Base-by-base conservation (phyloP, 2,329 filamentous ascomycete species). In the Trichoderma asperellum region DNA sequence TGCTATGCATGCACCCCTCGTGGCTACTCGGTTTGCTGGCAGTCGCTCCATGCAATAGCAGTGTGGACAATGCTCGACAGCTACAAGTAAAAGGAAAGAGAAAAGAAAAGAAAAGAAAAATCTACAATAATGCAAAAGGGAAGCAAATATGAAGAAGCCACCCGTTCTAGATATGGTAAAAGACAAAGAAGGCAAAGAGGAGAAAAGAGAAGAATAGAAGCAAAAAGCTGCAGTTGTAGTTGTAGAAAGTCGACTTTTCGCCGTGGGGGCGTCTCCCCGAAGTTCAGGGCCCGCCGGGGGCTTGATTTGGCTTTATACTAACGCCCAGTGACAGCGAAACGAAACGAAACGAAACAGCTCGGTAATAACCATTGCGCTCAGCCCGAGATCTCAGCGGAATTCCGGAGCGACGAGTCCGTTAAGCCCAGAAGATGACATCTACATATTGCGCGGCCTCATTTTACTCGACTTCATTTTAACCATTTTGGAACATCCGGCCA, bases 1-100 rank as follows among this genome's bases (percentile, higher is more conserved):
- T 65, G 62, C 62, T 32, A 65, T 57, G 62, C 62, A 65, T 57
- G 62, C 62, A 65, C 62, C 52, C 61, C 62, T 63, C 60, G 32
- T 27, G 40, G 49, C 24, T 16, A 7, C 34, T 64, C 61, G 43
- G 32, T 64, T 64, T 64, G 61, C 52, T 47, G 37, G 62, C 62
- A 21, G n/a, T 27, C 24, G 35, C 57, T 43, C 52, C n/a, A 34
- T 57, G 21, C 47, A 49, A 24, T 5, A 27, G 21, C 18, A 43
- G 40, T 16, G 24, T 55, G 34, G 34, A 40, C 37, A 57, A 56
- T 65, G 52, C 62, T 37, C 49, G 53, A 55, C 21, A 21, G 53
- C 53, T 4, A 57, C 18, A 56, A 16, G 24, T 12, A 2, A 3
- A 24, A 24, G 2, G 3, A 3, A 24, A 24, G 24, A 24, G 3